Evolutionary conservation across 768 basidiomycete species (phyloP).

Genomic region (Boletellus ananas): DNA sequence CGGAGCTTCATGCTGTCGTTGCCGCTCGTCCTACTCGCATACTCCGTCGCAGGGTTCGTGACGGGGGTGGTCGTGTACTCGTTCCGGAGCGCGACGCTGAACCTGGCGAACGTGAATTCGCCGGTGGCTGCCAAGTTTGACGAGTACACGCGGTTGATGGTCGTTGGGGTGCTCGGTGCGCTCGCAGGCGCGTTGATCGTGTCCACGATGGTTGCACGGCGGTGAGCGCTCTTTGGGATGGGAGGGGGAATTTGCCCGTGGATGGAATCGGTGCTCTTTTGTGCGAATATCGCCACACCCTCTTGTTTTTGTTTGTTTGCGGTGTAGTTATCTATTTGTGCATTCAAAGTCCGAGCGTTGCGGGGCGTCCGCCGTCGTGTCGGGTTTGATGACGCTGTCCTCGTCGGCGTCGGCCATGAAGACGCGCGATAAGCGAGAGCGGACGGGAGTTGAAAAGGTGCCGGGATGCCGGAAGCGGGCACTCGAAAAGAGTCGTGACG

Average conservation of each 20-base stretch:
- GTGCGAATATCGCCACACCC: no score
- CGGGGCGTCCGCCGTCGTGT: no score
- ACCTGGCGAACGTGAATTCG: constrained; percentile 31
- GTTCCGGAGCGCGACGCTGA: constrained; percentile 47
- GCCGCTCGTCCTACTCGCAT: constrained; percentile 70
- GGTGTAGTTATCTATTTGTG: not conserved
- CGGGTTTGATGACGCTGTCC: no score
- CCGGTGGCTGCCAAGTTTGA: constrained; percentile 44
- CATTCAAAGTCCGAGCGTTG: no score
- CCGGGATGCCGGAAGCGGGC: constrained; percentile 20
- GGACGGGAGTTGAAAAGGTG: constrained; percentile 3
- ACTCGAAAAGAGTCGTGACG: not conserved
- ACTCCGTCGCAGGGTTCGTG: constrained; percentile 66
- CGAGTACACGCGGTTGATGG: constrained; percentile 60
- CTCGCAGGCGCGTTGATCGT: constrained; percentile 59
- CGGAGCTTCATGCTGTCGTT: constrained; percentile 62
- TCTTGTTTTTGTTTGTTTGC: no score
- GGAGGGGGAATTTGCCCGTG: no score
- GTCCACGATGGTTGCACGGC: constrained; percentile 36
- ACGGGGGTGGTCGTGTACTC: constrained; percentile 63
- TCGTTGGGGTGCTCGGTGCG: constrained; percentile 61
- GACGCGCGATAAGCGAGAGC: not conserved
- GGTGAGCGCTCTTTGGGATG: not conserved
- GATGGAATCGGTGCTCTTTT: no score
- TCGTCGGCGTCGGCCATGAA: no score